Base-by-base conservation (phyloP, 371 early-diverging fungal species). In the Syncephalastrum monosporum region DNA sequence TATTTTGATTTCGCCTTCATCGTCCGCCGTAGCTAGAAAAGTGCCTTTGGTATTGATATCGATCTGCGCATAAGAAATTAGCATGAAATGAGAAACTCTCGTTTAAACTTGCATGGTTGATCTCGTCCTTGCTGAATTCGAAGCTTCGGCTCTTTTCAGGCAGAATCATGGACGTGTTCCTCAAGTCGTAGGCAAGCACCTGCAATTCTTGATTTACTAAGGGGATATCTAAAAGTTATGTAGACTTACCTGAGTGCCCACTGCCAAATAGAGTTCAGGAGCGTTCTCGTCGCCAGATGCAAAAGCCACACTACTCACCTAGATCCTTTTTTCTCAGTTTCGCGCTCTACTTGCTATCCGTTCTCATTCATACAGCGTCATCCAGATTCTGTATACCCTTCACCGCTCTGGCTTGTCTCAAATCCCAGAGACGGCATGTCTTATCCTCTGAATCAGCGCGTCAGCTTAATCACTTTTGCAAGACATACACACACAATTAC, bases 341-440 rank as follows among this genome's bases (percentile, higher is more conserved):
- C 16, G 24, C 42, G 19, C 19, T 46, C 38, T 41, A 33, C 47
- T 17, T 13, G 7, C 5, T 16, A n/a, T 2, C 5, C 17, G 5
- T 49, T 47, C n/a, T 54, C 7, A 3, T 42, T 29, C 50, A 50
- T 68, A 75, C 77, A 17, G 77, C 71, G 42, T 66, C 61, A 12
- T 53, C 29, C 1, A 76, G 53, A 24, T 49, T 53, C 41, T 68
- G 55, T 24, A 76, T 71, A 17, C 69, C 73, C 19, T 72, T 77
- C 7, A 69, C 44, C 3, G 55, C 71, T 29, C 59, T 60, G 8
- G 23, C 52, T 7, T 59, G 52, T 21, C 64, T 55, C 15, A 72
- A 50, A 47, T 77, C 78, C 78, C 78, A 77, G 41, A 77, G 43
- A 33, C 75, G 65, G 56, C 78, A 77, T 0, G 75, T 72, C n/a